Conservation (phyloP, 805 yeast species). For the Scheffersomyces coipomensis region DNA sequence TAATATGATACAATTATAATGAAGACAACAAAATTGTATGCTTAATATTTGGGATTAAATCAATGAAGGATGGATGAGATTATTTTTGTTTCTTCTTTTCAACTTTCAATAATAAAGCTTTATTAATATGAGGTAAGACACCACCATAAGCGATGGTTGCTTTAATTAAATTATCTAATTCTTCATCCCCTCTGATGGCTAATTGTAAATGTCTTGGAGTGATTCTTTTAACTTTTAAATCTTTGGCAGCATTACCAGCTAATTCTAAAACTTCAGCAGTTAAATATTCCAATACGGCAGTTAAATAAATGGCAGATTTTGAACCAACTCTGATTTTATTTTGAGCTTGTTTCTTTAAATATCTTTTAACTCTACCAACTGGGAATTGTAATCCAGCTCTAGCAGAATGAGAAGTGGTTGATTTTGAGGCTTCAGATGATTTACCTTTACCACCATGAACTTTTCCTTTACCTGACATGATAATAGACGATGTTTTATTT, state of each 20-base stretch:
- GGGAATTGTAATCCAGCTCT: conserved; percentile 96
- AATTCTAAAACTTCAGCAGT: conserved; percentile 96
- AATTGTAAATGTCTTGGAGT: conserved; percentile 96
- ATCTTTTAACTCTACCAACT: conserved; percentile 98
- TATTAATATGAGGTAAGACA: conserved; percentile 92
- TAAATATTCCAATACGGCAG: conserved; percentile 93
- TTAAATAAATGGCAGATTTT: conserved; percentile 87
- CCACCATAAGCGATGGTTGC: conserved; percentile 98
- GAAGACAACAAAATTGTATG: too few species aligned
- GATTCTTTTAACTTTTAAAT: conserved; percentile 91
- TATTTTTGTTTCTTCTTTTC: conserved; percentile 50
- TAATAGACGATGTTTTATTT: too few species aligned
- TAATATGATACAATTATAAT: too few species aligned
- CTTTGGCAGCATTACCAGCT: conserved; percentile 98
- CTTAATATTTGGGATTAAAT: too few species aligned
- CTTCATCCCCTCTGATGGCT: conserved; percentile 98
- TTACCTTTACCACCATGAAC: conserved; percentile 97
- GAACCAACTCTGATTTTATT: conserved; percentile 79
- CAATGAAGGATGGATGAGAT: too few species aligned
- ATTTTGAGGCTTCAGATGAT: conserved; percentile 68
- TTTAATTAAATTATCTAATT: conserved; percentile 87
- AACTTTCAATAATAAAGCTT: conserved; percentile 74
- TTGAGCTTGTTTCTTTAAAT: conserved; percentile 86
- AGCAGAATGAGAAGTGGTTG: conserved; percentile 85
- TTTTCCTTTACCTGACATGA: conserved; percentile 84